Evolutionary conservation across 1,284 basidiomycete genomes (phyloP).

Genomic region (Pyrrhoderma noxium): DNA sequence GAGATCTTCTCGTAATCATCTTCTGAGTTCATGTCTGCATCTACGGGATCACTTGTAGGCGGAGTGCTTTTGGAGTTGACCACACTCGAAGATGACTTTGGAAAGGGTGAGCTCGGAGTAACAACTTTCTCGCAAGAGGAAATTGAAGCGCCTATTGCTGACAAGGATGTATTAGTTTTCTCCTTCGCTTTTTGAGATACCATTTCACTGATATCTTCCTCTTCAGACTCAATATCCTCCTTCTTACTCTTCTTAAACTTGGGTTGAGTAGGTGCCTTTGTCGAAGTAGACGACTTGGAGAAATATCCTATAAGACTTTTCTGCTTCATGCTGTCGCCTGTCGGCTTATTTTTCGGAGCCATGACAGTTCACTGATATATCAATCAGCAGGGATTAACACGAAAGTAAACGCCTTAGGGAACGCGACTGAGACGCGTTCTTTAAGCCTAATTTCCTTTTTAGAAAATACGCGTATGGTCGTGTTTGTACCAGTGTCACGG

Average conservation of each 20-base stretch:
- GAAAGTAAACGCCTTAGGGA: no score
- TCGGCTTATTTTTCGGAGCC: constrained; percentile 10
- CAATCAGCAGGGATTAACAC: no score
- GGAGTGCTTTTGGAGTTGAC: constrained; percentile 44
- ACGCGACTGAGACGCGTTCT: neutral
- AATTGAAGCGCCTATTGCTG: constrained; percentile 21
- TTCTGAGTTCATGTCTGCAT: constrained; percentile 60
- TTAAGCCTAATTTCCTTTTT: neutral
- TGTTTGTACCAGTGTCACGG: no score
- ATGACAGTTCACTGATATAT: neutral
- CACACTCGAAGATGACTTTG: constrained; percentile 19
- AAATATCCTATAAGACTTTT: constrained; percentile 71
- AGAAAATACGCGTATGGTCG: no score
- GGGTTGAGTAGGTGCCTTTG: constrained; percentile 2
- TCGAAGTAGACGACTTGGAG: constrained; percentile 30
- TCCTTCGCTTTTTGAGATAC: constrained; percentile 21
- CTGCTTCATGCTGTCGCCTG: constrained; percentile 43
- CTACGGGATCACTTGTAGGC: constrained; percentile 67
- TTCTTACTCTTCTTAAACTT: constrained; percentile 20
- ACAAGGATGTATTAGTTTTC: constrained; percentile 26
- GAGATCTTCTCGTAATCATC: constrained; percentile 27
- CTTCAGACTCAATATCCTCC: constrained; percentile 20
- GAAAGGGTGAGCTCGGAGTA: constrained; percentile 12
- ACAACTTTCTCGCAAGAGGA: constrained; percentile 14
- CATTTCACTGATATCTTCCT: constrained; percentile 23